Base-by-base conservation (phyloP, 1,284 basidiomycete species). In the Rhodotorula sp. region DNA sequence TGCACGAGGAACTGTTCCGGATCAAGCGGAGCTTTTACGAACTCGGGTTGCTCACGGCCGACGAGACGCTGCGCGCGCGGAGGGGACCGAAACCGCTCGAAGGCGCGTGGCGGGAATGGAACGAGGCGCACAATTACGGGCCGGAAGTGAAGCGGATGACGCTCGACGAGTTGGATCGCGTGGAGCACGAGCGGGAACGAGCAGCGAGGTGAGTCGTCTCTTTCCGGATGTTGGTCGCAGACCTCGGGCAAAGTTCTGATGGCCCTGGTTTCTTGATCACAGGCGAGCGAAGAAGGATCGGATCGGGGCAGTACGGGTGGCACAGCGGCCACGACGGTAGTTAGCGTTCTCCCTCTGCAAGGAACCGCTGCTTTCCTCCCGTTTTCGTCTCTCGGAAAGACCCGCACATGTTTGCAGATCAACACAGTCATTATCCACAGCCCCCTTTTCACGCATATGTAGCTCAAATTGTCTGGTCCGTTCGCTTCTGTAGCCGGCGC, bases 11-110 rank as follows among this genome's bases (percentile, higher is more conserved):
- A 81, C 86, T 99, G 34, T 85, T 96, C 77, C 92, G 92, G 79
- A 93, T 97, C 83, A 97, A 95, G 81, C 91, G 91, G 74, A 94
- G 97, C 78, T 93, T 91, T 7, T 86, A 97, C 39, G 95, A 98
- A 79, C 90, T 93, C 85, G 93, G 93, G 26, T 87, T 98, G 26
- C 86, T 96, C 64, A 88, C 88, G 10, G 85, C 85, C 18, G 86
- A 88, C 58, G 81, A 80, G 76, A 72, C 79, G 77, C 60, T 73
- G 73, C 77, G 79, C 76, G 58, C 67, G 15, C 64, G 80, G 43
- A 70, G 75, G 5, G 80, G 81, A 20, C 91, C 93, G 3, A 90
- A 91, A 80, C 85, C 86, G n/a, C 82, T 98, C 60, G 88, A 87
- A 79, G 91, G 92, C 68, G 90, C 95, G 1, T 99, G 95, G 93